A percentile compares a stretch with the other conserved stretches of the same genome.
Conservation (phyloP, 495 filamentous ascomycete species). For the Chaetomium cochliodes region DNA sequence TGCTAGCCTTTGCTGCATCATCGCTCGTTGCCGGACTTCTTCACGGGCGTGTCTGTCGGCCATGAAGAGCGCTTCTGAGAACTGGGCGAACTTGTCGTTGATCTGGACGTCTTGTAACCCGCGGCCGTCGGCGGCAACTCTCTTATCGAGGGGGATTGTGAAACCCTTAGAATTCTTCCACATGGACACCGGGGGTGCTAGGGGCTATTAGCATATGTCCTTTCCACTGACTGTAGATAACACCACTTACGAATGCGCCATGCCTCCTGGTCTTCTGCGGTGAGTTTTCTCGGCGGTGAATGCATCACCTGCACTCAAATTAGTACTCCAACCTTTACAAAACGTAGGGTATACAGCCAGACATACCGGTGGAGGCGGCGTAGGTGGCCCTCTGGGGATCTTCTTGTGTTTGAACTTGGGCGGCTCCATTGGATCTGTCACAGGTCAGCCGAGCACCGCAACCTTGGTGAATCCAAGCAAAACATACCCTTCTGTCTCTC, state of each 20-base stretch:
- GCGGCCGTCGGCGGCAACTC: conserved; percentile 91
- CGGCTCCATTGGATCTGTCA: conserved; percentile 87
- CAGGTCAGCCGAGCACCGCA: background rate
- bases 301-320: conserved; percentile 64
- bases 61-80: conserved; percentile 89
- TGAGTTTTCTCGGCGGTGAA: conserved; percentile 90
- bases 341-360: background rate
- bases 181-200: conserved; percentile 82
- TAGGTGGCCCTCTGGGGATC: conserved; percentile 91
- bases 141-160: conserved; percentile 94
- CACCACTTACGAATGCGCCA: conserved; percentile 69
- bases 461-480: background rate
- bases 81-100: conserved; percentile 98
- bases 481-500: conserved; percentile 66
- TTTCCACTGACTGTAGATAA: background rate
- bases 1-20: conserved; percentile 94
- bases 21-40: conserved; percentile 85
- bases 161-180: conserved; percentile 99
- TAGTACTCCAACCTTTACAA: background rate
- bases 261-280: conserved; percentile 93
- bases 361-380: conserved; percentile 73
- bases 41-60: conserved; percentile 93
- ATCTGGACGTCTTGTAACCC: conserved; percentile 93
- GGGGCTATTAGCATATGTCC: background rate
- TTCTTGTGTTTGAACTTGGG: conserved; percentile 99